Base-by-base conservation (phyloP, 805 yeast species). In the Candida oleophila region DNA sequence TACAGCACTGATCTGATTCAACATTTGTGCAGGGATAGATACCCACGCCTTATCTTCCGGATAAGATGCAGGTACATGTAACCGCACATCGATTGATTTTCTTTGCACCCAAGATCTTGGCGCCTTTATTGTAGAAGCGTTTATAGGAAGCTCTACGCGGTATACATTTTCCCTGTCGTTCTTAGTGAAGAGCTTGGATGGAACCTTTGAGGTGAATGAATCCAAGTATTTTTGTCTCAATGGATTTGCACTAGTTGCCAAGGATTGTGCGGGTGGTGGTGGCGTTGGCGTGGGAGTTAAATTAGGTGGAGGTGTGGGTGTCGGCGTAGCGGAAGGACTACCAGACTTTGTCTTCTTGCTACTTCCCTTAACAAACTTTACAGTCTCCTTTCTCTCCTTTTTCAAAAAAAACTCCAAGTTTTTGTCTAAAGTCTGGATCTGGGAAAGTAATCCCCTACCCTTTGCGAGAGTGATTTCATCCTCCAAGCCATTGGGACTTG, bases 351-450 rank as follows among this genome's bases (percentile, higher is more conserved):
- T 15, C 34, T 30, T 15, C 35, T 39, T 38, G 12, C 28, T 28
- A 30, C 12, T 38, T 22, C 32, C 28, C 50, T 39, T 74, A 25
- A 84, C 83, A 53, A 85, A 73, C 57, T 82, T 86, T 49, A 86
- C 66, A 0, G 88, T 82, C 19, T 77, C 79, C 38, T 76, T 73
- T 54, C 82, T 83, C 51, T 83, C 83, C 62, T 74, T 75, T 41
- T 77, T 73, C 47, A 87, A 66, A 54, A 84, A 80, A 38, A 57
- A 53, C 55, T 86, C 92, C 43, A 86, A 68, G 47, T 80, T 70
- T 49, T 65, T 69, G 56, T 85, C 88, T 38, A 86, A 65, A 2
- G 82, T 78, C 46, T 65, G 55, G 3, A 85, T 50, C 65, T 80
- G 77, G 3, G 83, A 78, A n/a, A 71, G 56, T 33, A 86, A 69